Evolutionary conservation across 169 alveolate species (phyloP).

Genomic region (Eimeria necatrix): DNA sequence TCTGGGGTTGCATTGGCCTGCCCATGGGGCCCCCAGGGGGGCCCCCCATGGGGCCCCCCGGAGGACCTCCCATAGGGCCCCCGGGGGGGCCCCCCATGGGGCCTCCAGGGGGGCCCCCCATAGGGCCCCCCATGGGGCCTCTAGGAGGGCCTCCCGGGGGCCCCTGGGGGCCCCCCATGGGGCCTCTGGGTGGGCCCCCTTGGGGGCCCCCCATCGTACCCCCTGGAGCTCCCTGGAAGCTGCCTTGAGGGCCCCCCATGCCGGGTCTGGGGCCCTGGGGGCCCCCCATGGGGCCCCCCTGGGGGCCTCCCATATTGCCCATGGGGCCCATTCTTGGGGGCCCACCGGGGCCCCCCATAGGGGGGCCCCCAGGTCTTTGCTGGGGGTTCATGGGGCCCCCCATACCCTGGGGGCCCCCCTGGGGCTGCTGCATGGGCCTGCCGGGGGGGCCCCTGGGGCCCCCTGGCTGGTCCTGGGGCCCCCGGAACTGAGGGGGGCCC

Average conservation of each 20-base stretch:
- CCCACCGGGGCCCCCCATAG: conserved; percentile 27
- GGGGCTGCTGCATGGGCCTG: neutral
- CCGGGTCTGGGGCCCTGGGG: neutral
- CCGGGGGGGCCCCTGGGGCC: neutral
- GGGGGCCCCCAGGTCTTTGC: neutral
- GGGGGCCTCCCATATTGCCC: conserved; percentile 6
- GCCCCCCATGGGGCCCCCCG: neutral
- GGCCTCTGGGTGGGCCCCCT: no score
- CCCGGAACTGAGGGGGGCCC: neutral
- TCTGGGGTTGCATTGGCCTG: conserved; percentile 24
- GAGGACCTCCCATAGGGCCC: conserved; percentile 30
- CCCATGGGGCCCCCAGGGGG: conserved; percentile 7
- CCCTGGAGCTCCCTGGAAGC: neutral
- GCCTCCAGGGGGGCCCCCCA: neutral
- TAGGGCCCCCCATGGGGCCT: neutral
- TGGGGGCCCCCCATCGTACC: neutral
- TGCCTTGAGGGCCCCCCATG: neutral
- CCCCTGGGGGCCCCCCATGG: neutral
- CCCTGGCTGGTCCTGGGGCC: neutral
- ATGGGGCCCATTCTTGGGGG: conserved; percentile 9
- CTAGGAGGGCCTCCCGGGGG: neutral
- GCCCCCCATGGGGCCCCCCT: neutral
- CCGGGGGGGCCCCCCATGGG: conserved; percentile 14
- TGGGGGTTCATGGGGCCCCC: neutral
- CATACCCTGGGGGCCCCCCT: neutral